phyloP scores from a whole-genome alignment of 2,329 filamentous ascomycete genomes.

The Emmonsiellopsis sp. region DNA sequence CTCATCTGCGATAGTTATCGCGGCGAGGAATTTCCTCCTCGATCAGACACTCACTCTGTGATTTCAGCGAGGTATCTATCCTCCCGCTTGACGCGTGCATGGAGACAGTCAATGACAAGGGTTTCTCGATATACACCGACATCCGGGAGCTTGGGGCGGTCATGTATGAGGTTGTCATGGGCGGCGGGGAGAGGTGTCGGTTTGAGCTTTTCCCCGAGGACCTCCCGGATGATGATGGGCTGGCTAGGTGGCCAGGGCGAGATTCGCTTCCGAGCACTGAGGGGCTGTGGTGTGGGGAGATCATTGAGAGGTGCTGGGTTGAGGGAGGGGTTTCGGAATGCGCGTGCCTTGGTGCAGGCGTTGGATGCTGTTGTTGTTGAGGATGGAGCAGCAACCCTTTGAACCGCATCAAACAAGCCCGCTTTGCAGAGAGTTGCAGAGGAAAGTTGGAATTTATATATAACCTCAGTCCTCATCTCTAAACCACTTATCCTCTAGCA shows the following conservation, averaged over 20 bases:
- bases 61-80: conserved; percentile 17
- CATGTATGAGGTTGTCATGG: conserved; percentile 6
- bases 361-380: too few species aligned
- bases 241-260: background rate
- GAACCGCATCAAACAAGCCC: too few species aligned
- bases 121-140: conserved; percentile 5
- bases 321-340: background rate
- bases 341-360: background rate
- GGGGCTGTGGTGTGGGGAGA: background rate
- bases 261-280: background rate
- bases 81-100: background rate
- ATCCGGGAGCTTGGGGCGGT: conserved; percentile 1
- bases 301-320: conserved; percentile 1
- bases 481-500: too few species aligned
- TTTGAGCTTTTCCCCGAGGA: conserved; percentile 2
- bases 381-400: too few species aligned
- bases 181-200: background rate
- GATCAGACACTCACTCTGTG: conserved; percentile 18
- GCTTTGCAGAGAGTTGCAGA: too few species aligned
- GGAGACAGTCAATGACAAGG: conserved; percentile 3
- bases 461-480: too few species aligned
- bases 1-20: conserved; percentile 3
- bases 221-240: background rate
- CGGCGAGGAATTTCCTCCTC: conserved; percentile 9
- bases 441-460: too few species aligned